phyloP scores from a whole-genome alignment of 495 filamentous ascomycete genomes.

The Filosporella fistucella region DNA sequence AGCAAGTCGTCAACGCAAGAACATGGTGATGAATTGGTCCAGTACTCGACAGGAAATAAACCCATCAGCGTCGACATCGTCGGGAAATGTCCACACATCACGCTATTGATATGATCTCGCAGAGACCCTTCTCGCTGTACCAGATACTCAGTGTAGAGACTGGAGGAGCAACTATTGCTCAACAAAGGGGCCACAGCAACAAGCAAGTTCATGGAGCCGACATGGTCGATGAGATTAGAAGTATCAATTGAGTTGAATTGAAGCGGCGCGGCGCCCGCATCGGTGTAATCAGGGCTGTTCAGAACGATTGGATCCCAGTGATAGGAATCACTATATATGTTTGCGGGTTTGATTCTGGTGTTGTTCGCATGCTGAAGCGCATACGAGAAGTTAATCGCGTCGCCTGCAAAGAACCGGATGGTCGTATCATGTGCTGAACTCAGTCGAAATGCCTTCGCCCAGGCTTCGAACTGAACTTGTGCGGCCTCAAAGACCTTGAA shows the following conservation, averaged over 20 bases:
- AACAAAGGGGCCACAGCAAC: not conserved
- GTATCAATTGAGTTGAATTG: slow-evolving; percentile 55
- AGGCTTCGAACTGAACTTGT: slow-evolving; percentile 28
- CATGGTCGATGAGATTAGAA: slow-evolving; percentile 45
- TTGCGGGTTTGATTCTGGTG: not conserved
- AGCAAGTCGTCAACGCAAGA: not conserved
- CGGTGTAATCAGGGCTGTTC: slow-evolving; percentile 21
- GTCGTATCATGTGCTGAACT: slow-evolving; percentile 21
- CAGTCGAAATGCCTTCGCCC: slow-evolving; percentile 27
- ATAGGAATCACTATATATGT: not conserved
- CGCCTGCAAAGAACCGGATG: slow-evolving; percentile 39
- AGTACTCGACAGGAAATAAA: not conserved
- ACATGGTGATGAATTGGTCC: not conserved
- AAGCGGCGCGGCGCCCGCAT: slow-evolving; percentile 29
- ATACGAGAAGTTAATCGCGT: slow-evolving; percentile 43
- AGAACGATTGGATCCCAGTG: not conserved
- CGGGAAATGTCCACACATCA: not conserved
- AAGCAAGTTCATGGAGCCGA: slow-evolving; percentile 36
- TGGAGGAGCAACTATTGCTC: slow-evolving; percentile 35
- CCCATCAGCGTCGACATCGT: not conserved
- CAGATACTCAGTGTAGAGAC: not conserved
- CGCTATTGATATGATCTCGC: not conserved
- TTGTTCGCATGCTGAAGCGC: not conserved
- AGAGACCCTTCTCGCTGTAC: not conserved
- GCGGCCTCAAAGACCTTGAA: slow-evolving; percentile 16